phyloP scores from a whole-genome alignment of 768 basidiomycete species.

The Astraeus odoratus region DNA sequence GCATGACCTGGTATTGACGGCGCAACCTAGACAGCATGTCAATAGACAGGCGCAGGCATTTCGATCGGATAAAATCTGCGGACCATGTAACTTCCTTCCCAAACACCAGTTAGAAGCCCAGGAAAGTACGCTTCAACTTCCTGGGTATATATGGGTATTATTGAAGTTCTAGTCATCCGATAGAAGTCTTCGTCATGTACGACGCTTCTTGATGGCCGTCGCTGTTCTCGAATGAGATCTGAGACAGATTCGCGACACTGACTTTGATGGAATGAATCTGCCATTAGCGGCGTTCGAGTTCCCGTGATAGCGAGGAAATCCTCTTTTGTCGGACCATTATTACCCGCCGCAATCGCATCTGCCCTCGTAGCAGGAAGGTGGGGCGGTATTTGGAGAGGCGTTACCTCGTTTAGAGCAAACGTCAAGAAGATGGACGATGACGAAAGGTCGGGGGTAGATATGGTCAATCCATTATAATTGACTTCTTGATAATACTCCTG shows the following conservation, averaged over 20 bases:
- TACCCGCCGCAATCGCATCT: constrained; percentile 36
- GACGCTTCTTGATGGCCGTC: constrained; percentile 28
- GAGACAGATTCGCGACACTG: constrained; percentile 23
- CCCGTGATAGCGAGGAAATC: constrained; percentile 40
- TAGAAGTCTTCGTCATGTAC: constrained; percentile 33
- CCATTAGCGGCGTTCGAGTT: constrained; percentile 43
- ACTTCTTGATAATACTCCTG: constrained; percentile 3
- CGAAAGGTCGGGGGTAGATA: constrained; percentile 31
- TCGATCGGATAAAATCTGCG: constrained; percentile 18
- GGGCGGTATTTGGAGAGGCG: constrained; percentile 36
- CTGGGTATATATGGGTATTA: constrained; percentile 14
- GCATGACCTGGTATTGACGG: constrained; percentile 14
- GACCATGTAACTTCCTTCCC: constrained; percentile 60
- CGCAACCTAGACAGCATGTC: constrained; percentile 22
- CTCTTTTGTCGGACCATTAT: constrained; percentile 46
- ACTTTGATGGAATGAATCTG: constrained; percentile 32
- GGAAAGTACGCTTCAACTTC: constrained; percentile 31
- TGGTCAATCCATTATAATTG: constrained; percentile 16
- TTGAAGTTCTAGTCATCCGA: constrained; percentile 21
- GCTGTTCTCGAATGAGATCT: constrained; percentile 26
- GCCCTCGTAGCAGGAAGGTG: constrained; percentile 47
- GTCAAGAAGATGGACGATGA: constrained; percentile 46
- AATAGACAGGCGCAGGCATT: constrained; percentile 8
- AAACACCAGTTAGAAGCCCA: constrained; percentile 46
- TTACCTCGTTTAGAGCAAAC: constrained; percentile 45